Evolutionary conservation across 2,329 filamentous ascomycete genomes (phyloP).

Genomic region (Penicillium sp.): DNA sequence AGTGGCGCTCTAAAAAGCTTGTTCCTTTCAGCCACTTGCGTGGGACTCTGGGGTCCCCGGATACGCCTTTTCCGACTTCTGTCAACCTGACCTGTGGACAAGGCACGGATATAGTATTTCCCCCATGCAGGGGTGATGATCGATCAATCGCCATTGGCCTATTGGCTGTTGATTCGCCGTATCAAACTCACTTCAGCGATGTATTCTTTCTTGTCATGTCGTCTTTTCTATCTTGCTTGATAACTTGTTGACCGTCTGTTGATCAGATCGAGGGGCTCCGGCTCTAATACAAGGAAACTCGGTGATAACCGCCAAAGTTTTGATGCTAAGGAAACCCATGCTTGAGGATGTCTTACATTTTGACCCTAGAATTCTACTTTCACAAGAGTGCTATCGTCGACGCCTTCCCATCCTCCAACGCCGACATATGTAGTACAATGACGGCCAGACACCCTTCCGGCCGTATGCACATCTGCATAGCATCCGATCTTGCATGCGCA

Average conservation of each 20-base stretch:
- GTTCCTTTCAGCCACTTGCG: conserved; percentile 19
- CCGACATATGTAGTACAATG: neutral
- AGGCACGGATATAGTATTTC: neutral
- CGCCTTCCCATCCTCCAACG: neutral
- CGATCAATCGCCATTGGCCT: neutral
- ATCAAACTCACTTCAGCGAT: neutral
- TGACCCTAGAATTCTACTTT: neutral
- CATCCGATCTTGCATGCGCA: neutral
- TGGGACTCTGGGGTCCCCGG: conserved; percentile 8
- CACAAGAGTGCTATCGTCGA: too few relatives aligned
- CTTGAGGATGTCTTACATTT: neutral
- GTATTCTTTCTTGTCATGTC: neutral
- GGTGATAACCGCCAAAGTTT: neutral
- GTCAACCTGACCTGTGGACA: neutral
- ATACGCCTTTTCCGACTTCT: conserved; percentile 18
- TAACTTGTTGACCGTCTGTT: neutral
- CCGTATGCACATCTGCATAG: neutral
- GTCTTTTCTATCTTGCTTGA: neutral
- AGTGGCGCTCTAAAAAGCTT: conserved; percentile 17
- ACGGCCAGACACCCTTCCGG: neutral
- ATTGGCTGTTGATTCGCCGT: neutral
- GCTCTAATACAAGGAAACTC: neutral
- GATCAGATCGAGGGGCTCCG: neutral
- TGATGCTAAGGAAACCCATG: neutral
- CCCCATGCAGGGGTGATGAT: too few relatives aligned